phyloP scores from a whole-genome alignment of 2,329 filamentous ascomycete genomes.

The Dactylellina haptotyla region DNA sequence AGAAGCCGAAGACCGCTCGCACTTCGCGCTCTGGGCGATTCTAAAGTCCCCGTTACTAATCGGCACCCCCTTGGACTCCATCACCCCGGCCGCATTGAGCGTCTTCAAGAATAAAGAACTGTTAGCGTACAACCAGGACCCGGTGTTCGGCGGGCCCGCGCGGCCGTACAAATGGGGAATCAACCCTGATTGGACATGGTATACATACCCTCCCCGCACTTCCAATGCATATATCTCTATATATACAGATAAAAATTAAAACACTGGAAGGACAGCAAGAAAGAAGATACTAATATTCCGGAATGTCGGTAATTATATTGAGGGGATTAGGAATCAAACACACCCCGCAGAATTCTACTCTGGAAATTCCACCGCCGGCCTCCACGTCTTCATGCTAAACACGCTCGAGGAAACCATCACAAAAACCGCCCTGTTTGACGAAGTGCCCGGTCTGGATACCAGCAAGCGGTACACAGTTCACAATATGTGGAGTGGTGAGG shows the following conservation, averaged over 20 bases:
- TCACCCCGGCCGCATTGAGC: constrained; percentile 61
- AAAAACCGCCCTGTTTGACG: constrained; percentile 62
- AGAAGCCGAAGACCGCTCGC: constrained; percentile 59
- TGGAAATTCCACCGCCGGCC: constrained; percentile 63
- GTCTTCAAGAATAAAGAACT: constrained; percentile 62
- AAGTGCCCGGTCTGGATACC: constrained; percentile 63
- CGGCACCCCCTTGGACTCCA: constrained; percentile 61
- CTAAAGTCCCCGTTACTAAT: constrained; percentile 64
- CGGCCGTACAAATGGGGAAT: constrained; percentile 65
- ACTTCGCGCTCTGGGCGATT: constrained; percentile 63
- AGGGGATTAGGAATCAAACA: constrained; percentile 60
- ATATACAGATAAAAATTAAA: constrained; percentile 41
- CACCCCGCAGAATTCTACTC: constrained; percentile 67
- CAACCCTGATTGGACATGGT: constrained; percentile 66
- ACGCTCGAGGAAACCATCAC: constrained; percentile 59
- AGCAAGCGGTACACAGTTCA: constrained; percentile 61
- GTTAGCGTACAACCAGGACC: constrained; percentile 64
- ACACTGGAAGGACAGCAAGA: neutral
- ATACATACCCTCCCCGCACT: neutral
- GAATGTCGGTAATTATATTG: neutral
- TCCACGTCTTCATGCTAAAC: constrained; percentile 66
- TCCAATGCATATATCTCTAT: neutral
- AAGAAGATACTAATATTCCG: neutral
- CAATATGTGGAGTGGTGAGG: constrained; percentile 64
- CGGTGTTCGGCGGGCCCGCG: constrained; percentile 62